phyloP scores from a whole-genome alignment of 2,329 filamentous ascomycete genomes.

The Coniochaeta sp. region DNA sequence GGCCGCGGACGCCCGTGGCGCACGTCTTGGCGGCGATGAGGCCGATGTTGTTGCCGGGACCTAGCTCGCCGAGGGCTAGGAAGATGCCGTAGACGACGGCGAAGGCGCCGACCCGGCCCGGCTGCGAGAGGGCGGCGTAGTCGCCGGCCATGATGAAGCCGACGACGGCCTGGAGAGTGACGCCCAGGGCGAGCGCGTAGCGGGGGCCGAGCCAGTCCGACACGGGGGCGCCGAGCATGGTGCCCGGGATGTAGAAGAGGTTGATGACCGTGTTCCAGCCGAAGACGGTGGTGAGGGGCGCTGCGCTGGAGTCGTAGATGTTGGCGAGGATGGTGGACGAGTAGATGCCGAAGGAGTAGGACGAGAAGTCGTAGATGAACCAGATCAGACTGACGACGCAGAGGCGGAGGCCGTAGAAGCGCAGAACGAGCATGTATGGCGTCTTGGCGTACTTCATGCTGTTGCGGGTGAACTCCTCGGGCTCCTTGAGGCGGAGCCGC shows the following conservation, averaged over 20 bases:
- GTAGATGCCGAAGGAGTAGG: slow-evolving; percentile 83
- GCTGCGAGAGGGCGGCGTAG: slow-evolving; percentile 62
- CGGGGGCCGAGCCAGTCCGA: slow-evolving; percentile 76
- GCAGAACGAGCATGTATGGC: slow-evolving; percentile 47
- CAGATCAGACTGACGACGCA: slow-evolving; percentile 65
- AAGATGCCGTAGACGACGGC: slow-evolving; percentile 77
- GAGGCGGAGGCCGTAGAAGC: slow-evolving; percentile 70
- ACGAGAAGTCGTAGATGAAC: slow-evolving; percentile 82
- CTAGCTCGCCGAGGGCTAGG: slow-evolving; percentile 69
- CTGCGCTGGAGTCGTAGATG: slow-evolving; percentile 45
- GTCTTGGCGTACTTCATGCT: slow-evolving; percentile 57
- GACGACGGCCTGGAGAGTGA: slow-evolving; percentile 65
- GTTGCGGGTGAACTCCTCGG: slow-evolving; percentile 67
- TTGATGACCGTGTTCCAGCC: slow-evolving; percentile 89
- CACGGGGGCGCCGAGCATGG: slow-evolving; percentile 67
- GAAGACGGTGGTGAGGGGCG: slow-evolving; percentile 68
- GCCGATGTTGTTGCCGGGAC: slow-evolving; percentile 88
- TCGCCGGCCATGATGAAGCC: slow-evolving; percentile 85
- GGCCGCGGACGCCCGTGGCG: slow-evolving; percentile 78
- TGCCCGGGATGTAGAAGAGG: slow-evolving; percentile 81
- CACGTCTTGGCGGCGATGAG: slow-evolving; percentile 81
- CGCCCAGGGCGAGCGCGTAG: slow-evolving; percentile 64
- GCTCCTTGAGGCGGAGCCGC: slow-evolving; percentile 67
- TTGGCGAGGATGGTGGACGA: slow-evolving; percentile 65
- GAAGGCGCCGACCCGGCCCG: slow-evolving; percentile 64